phyloP scores from a whole-genome alignment of 345 rosid genomes.

The Clausena lansium region DNA sequence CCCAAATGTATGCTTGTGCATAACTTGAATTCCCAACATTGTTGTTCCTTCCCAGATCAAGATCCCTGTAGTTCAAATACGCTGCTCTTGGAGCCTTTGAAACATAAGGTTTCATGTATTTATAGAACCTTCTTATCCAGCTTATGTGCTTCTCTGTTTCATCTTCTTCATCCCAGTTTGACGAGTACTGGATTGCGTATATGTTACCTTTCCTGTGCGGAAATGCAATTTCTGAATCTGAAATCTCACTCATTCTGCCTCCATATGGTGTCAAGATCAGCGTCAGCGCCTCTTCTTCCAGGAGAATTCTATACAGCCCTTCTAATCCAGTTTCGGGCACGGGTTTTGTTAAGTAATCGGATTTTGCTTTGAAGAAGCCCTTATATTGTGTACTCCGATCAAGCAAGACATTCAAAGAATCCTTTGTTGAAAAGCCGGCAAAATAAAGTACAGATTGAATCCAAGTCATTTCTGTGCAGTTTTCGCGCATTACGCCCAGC shows the following conservation, averaged over 20 bases:
- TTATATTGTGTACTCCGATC: constrained; percentile 24
- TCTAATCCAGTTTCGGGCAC: constrained; percentile 37
- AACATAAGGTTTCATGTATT: constrained; percentile 46
- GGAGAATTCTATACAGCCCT: constrained; percentile 26
- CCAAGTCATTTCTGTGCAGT: constrained; percentile 54
- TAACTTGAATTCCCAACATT: constrained; percentile 29
- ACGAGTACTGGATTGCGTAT: constrained; percentile 41
- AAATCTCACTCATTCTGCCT: constrained; percentile 47
- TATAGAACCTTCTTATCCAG: constrained; percentile 33
- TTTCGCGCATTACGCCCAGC: constrained; percentile 34
- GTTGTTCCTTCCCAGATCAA: constrained; percentile 51
- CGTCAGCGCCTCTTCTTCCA: constrained; percentile 12
- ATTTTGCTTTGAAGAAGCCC: constrained; percentile 42
- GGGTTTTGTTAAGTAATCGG: constrained; percentile 46
- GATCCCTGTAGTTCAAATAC: constrained; percentile 59
- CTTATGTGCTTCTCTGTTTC: constrained; percentile 20
- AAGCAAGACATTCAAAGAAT: constrained; percentile 27
- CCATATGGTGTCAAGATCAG: constrained; percentile 59
- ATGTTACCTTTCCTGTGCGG: constrained; percentile 55
- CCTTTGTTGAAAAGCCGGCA: constrained; percentile 23
- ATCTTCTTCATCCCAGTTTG: constrained; percentile 36
- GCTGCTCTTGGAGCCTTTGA: constrained; percentile 64
- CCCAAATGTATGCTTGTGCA: constrained; percentile 45
- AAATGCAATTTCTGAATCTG: constrained; percentile 36
- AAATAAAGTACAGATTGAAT: constrained; percentile 37